Evolutionary conservation across 2,329 filamentous ascomycete species (phyloP).

Genomic region (Cryphonectria parasitica): DNA sequence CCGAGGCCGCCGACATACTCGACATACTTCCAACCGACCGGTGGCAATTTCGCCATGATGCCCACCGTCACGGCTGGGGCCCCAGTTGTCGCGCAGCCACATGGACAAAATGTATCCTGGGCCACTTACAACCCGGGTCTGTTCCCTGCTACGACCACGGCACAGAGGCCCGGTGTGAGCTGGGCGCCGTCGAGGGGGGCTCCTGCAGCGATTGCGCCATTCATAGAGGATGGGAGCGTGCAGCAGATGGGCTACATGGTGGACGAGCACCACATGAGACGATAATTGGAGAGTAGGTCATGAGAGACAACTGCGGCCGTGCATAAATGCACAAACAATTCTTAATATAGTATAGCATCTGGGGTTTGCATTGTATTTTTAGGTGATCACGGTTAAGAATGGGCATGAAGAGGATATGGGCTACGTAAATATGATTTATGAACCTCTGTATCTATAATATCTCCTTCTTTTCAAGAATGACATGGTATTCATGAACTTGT

Average conservation of each 20-base stretch:
- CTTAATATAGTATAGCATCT: background rate
- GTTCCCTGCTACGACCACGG: background rate
- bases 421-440: background rate
- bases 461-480: background rate
- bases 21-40: background rate
- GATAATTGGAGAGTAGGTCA: background rate
- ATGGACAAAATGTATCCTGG: background rate
- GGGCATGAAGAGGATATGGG: background rate
- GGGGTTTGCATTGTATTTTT: background rate
- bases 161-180: background rate
- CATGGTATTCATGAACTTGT: background rate
- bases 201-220: background rate
- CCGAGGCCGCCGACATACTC: background rate
- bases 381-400: background rate
- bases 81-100: background rate
- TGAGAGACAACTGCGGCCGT: background rate
- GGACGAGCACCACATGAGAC: background rate
- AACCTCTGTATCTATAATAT: background rate
- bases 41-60: conserved; percentile 2
- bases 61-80: background rate
- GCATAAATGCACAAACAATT: too few relatives aligned
- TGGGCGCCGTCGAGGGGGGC: conserved; percentile 1
- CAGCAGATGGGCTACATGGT: conserved; percentile 5
- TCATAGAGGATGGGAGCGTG: background rate
- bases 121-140: background rate